phyloP scores from a whole-genome alignment of 2,329 filamentous ascomycete species.

The Hyphodiscus sp. region DNA sequence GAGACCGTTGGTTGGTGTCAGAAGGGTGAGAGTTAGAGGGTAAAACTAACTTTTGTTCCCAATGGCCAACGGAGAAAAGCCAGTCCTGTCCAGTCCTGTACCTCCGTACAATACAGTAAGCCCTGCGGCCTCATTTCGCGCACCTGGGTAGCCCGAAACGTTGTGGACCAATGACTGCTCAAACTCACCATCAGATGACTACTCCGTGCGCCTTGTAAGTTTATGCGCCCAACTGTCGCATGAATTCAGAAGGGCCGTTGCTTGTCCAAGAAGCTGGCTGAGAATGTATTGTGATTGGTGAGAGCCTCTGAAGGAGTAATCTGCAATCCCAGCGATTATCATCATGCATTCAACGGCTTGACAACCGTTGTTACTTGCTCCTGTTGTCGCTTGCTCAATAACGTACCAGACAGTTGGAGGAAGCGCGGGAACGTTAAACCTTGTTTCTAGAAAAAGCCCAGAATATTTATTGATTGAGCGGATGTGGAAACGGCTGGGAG shows the following conservation, averaged over 20 bases:
- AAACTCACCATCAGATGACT: slow-evolving; percentile 2
- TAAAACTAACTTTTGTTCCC: too few species aligned
- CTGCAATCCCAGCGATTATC: not conserved
- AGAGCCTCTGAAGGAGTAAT: not conserved
- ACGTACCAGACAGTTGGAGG: not conserved
- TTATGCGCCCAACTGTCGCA: not conserved
- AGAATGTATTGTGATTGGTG: not conserved
- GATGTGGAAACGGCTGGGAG: not conserved
- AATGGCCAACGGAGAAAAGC: too few species aligned
- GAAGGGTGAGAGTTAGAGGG: too few species aligned
- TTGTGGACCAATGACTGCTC: not conserved
- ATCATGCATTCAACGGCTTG: too few species aligned
- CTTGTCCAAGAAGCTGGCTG: not conserved
- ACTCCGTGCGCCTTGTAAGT: not conserved
- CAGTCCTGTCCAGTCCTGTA: too few species aligned
- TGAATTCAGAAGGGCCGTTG: not conserved
- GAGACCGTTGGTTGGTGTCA: not conserved
- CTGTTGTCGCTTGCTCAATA: not conserved
- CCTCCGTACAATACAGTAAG: too few species aligned
- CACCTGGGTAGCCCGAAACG: not conserved
- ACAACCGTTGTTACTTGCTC: not conserved
- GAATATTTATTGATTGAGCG: not conserved
- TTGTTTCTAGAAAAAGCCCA: not conserved
- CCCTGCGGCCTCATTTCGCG: not conserved
- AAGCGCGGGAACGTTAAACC: not conserved